A percentile compares a stretch with the other conserved stretches of the same genome.
Conservation (phyloP, 225 moss, liverwort and hornwort genomes). For the Climacium dendroides region DNA sequence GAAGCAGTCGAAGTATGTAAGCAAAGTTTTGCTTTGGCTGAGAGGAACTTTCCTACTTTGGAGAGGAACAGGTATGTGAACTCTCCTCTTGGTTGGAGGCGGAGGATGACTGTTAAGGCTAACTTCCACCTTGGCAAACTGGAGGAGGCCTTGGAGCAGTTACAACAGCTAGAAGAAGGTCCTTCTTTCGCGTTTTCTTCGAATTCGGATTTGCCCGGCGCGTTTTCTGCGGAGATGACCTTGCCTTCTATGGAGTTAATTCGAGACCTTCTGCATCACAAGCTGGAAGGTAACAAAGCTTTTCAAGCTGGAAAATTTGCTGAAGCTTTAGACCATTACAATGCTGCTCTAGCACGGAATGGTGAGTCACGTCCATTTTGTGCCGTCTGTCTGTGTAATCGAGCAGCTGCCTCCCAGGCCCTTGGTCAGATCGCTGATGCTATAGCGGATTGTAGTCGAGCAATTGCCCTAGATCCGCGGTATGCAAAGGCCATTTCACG, state of each 20-base stretch:
- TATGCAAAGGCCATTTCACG: constrained; percentile 98
- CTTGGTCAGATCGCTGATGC: constrained; percentile 86
- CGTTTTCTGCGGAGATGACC: constrained; percentile 25
- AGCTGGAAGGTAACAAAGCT: constrained; percentile 75
- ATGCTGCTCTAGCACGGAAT: constrained; percentile 80
- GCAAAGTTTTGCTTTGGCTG: constrained; percentile 52
- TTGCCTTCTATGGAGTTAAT: constrained; percentile 37
- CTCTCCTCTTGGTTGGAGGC: constrained; percentile 42
- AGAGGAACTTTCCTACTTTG: constrained; percentile 35
- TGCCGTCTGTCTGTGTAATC: constrained; percentile 91
- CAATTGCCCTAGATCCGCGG: constrained; percentile 80
- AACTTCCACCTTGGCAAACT: constrained; percentile 86
- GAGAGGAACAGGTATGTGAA: constrained; percentile 17
- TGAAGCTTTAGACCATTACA: constrained; percentile 88
- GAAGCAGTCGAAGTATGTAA: constrained; percentile 73
- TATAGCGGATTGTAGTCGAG: constrained; percentile 92
- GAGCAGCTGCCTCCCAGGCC: constrained; percentile 93
- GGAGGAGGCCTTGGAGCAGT: constrained; percentile 67
- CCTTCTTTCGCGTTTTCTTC: not conserved
- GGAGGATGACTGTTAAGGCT: constrained; percentile 62
- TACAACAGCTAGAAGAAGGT: constrained; percentile 39
- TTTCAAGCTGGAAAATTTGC: constrained; percentile 70
- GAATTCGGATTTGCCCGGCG: constrained; percentile 3
- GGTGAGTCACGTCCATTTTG: constrained; percentile 91
- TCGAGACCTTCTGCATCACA: constrained; percentile 70